phyloP scores from a whole-genome alignment of 164 flowering plant genomes.

The Dillenia suffruticosa region DNA sequence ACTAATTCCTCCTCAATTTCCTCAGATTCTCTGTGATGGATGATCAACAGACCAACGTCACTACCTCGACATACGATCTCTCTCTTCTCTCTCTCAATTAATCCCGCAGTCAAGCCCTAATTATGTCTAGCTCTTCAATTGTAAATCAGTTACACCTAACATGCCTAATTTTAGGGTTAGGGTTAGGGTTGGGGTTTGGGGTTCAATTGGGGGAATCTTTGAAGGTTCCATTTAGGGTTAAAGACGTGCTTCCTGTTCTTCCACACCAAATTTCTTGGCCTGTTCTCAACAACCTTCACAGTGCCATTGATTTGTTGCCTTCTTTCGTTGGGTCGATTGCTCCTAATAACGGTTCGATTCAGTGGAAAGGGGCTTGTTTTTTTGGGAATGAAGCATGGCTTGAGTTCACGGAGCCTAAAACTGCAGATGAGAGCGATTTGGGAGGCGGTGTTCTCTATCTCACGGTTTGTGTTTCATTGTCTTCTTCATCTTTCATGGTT shows the following conservation, averaged over 20 bases:
- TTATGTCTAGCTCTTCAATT: too few species aligned
- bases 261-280: conserved; percentile 96
- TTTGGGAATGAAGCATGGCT: conserved; percentile 61
- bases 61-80: too few species aligned
- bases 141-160: background rate
- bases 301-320: conserved; percentile 87
- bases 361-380: conserved; percentile 97
- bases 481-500: background rate
- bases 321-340: conserved; percentile 71
- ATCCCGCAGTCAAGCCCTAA: too few species aligned
- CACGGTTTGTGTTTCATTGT: conserved; percentile 36
- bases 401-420: conserved; percentile 42
- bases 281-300: conserved; percentile 73
- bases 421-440: conserved; percentile 36
- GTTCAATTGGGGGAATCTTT: conserved; percentile 33
- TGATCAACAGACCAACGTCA: too few species aligned
- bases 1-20: too few species aligned
- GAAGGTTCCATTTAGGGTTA: conserved; percentile 68
- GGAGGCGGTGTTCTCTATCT: conserved; percentile 82
- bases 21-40: too few species aligned
- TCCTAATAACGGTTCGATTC: conserved; percentile 53
- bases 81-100: too few species aligned
- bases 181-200: conserved; percentile 34
- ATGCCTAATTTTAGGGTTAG: conserved; percentile 18
- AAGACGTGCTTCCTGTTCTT: conserved; percentile 83